Evolutionary conservation across 2,329 filamentous ascomycete genomes (phyloP).

Genomic region (Cadophora gregata): DNA sequence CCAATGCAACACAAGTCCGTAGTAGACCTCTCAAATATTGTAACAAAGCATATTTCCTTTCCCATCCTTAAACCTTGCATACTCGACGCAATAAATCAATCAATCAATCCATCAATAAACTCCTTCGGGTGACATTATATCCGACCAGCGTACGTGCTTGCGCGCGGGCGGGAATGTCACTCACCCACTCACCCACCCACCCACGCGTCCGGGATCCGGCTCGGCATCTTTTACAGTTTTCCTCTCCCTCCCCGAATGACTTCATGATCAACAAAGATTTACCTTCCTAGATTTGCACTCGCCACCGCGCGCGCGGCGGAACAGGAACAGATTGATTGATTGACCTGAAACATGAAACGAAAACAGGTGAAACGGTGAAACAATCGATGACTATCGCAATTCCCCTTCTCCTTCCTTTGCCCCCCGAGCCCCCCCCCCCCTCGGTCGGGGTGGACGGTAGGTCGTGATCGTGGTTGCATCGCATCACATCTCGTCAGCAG

Average conservation of each 20-base stretch:
- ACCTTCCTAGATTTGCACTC: no score
- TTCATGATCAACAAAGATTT: conserved; percentile 3
- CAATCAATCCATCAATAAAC: background rate
- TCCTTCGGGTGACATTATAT: background rate
- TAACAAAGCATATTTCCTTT: background rate
- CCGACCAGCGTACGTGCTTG: background rate
- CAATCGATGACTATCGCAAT: background rate
- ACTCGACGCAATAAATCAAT: background rate
- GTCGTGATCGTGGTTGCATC: no score
- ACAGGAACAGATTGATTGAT: background rate
- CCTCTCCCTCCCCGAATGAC: background rate
- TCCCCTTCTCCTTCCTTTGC: background rate
- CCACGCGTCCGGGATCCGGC: background rate
- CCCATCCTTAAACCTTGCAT: no score
- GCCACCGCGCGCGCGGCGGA: background rate
- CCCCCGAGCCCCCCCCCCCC: no score
- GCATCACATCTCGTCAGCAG: no score
- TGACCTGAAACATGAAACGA: background rate
- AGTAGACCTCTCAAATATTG: no score
- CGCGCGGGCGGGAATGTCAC: no score
- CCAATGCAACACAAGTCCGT: no score
- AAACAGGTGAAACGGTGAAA: background rate
- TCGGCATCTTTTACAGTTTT: background rate
- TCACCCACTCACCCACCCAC: no score
- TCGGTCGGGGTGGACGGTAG: no score